These are phyloP conservation scores for Penicillium polonicum DNA, from an alignment of 2,329 filamentous ascomycete genomes.

Conservation along the genomic window DNA sequence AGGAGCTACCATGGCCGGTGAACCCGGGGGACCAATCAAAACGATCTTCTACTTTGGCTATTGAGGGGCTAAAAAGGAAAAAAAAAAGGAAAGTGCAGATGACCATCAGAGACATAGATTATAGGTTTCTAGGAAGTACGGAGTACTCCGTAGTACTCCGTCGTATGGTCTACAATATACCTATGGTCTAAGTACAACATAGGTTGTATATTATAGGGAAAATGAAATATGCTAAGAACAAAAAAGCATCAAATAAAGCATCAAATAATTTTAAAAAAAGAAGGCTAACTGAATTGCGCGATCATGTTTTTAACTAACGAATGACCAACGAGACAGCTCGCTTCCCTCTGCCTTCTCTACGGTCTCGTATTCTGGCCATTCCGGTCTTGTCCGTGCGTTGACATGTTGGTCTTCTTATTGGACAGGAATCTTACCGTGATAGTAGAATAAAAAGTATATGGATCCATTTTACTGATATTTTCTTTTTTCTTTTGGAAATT, in stretches of 20 bases:
- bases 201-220: background rate
- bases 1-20: background rate
- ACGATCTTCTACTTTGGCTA: background rate
- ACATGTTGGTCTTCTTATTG: conserved; percentile 8
- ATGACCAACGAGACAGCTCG: conserved; percentile 16
- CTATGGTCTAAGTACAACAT: background rate
- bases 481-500: background rate
- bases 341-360: conserved; percentile 21
- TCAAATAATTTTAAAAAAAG: background rate
- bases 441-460: background rate
- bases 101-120: background rate
- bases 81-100: conserved; percentile 1
- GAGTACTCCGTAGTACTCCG: background rate
- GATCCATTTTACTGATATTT: conserved; percentile 1
- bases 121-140: background rate
- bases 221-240: background rate
- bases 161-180: background rate
- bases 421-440: conserved; percentile 16
- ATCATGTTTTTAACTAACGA: conserved; percentile 7
- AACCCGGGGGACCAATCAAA: conserved; percentile 5
- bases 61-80: conserved; percentile 2
- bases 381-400: conserved; percentile 21
- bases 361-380: conserved; percentile 24
- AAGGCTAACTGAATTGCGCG: background rate
- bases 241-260: too few species aligned